Percentiles rank a stretch among this genome's conserved stretches.
These are phyloP conservation scores for Yamadazyma sp. DNA, from an alignment of 1,139 yeast genomes.

Conservation along the genomic window DNA sequence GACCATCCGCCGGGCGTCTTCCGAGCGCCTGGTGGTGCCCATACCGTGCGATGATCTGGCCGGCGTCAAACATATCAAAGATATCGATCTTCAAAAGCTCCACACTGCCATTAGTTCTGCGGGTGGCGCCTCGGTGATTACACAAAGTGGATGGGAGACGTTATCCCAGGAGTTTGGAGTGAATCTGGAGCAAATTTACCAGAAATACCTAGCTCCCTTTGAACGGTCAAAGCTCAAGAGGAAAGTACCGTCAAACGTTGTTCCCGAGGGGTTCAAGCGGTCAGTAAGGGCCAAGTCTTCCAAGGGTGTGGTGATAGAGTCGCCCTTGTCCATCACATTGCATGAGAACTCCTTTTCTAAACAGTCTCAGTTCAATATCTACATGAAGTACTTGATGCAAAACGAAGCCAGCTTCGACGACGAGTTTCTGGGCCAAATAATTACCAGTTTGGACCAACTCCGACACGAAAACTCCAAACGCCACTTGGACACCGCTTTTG, in stretches of 20 bases:
- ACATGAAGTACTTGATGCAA: constrained; percentile 20
- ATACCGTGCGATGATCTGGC: not conserved
- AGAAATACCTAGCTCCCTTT: not conserved
- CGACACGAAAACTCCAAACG: not conserved
- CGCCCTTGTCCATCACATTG: constrained; percentile 23
- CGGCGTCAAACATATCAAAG: not conserved
- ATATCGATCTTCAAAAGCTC: not conserved
- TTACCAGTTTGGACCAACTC: not conserved
- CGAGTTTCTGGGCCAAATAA: not conserved
- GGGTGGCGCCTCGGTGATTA: not conserved
- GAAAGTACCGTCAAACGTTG: not conserved
- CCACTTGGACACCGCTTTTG: not conserved
- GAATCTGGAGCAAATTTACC: constrained; percentile 4
- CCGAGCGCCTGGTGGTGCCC: not conserved
- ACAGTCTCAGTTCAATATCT: constrained; percentile 27
- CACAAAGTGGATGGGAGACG: not conserved
- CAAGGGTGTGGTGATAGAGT: constrained; percentile 52
- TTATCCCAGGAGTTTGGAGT: not conserved
- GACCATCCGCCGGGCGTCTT: not conserved
- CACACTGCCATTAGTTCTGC: not conserved
- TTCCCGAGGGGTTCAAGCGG: constrained; percentile 27
- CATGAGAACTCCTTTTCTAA: constrained; percentile 25
- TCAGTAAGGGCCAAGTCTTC: constrained; percentile 42
- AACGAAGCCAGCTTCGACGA: constrained; percentile 27
- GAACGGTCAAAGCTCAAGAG: not conserved